Evolutionary conservation across 2,329 filamentous ascomycete species (phyloP).

Genomic region (Epicoccum sorghinum): DNA sequence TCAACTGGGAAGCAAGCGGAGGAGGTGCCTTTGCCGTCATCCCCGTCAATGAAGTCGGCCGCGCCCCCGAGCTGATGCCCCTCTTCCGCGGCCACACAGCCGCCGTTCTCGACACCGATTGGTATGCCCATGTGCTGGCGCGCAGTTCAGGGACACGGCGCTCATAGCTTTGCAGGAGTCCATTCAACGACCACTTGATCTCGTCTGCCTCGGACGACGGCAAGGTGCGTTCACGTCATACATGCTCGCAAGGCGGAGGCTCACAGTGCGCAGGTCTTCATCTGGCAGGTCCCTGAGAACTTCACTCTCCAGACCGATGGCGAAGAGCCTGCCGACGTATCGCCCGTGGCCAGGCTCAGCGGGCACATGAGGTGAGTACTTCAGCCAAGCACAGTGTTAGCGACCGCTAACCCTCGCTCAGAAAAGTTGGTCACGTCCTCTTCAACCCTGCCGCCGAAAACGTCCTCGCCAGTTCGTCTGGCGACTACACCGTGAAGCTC

Average conservation of each 20-base stretch:
- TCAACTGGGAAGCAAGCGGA: conserved; percentile 98
- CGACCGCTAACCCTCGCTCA: conserved; percentile 48
- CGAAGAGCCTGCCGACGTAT: conserved; percentile 81
- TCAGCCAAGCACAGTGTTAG: neutral
- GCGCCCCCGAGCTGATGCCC: conserved; percentile 89
- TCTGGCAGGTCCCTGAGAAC: conserved; percentile 91
- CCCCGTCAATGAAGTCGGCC: conserved; percentile 85
- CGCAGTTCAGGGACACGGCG: neutral
- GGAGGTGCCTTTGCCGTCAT: conserved; percentile 97
- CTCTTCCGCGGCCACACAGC: conserved; percentile 96
- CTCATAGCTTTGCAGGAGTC: conserved; percentile 68
- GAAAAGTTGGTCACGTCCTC: conserved; percentile 96
- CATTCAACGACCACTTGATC: conserved; percentile 92
- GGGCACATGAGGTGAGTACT: conserved; percentile 78
- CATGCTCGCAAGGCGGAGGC: neutral
- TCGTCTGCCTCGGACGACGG: conserved; percentile 95
- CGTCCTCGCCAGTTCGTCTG: conserved; percentile 91
- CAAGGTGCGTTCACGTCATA: conserved; percentile 61
- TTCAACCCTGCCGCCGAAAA: conserved; percentile 98
- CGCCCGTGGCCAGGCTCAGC: conserved; percentile 78
- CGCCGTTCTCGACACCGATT: conserved; percentile 95
- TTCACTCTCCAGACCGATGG: conserved; percentile 84
- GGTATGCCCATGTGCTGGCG: conserved; percentile 58
- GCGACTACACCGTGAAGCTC: conserved; percentile 92
- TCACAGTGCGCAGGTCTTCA: conserved; percentile 67